Evolutionary conservation across 192 early-diverging fungal genomes (phyloP).

Genomic region (Allomyces arbusculus): DNA sequence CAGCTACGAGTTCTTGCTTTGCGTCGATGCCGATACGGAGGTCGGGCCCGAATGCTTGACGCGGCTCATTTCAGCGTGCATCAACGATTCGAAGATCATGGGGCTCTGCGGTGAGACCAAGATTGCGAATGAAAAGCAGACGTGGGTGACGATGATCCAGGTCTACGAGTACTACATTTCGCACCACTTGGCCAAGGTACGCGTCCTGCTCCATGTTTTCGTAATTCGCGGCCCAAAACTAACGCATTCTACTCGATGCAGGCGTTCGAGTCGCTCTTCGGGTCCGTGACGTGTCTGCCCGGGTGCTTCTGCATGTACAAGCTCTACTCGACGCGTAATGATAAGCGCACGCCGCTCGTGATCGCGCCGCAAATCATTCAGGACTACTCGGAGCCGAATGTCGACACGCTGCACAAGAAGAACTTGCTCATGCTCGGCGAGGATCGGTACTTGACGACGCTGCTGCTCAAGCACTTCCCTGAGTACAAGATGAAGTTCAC

Average conservation of each 20-base stretch:
- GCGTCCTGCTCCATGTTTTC: too few species aligned
- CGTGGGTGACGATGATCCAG: constrained; percentile 97
- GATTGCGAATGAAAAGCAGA: constrained; percentile 76
- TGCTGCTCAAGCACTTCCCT: constrained; percentile 94
- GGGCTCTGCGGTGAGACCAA: constrained; percentile 92
- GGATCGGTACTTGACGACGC: constrained; percentile 87
- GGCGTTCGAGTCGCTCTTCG: constrained; percentile 93
- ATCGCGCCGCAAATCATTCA: constrained; percentile 71
- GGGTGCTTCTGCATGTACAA: constrained; percentile 99
- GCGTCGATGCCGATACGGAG: constrained; percentile 96
- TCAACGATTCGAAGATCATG: constrained; percentile 76
- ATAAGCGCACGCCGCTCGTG: constrained; percentile 74
- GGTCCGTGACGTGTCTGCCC: constrained; percentile 89
- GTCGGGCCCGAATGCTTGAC: constrained; percentile 82
- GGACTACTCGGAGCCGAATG: constrained; percentile 82
- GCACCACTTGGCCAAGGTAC: constrained; percentile 73
- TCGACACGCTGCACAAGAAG: constrained; percentile 96
- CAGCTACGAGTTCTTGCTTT: constrained; percentile 90
- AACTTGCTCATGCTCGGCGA: constrained; percentile 95
- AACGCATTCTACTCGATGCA: too few species aligned
- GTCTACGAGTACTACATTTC: constrained; percentile 98
- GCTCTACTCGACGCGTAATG: constrained; percentile 59
- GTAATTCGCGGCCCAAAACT: too few species aligned
- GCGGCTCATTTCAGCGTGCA: constrained; percentile 75
- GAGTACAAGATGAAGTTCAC: constrained; percentile 87